Evolutionary conservation across 2,329 filamentous ascomycete genomes (phyloP).

Genomic region (Talaromyces sp.): DNA sequence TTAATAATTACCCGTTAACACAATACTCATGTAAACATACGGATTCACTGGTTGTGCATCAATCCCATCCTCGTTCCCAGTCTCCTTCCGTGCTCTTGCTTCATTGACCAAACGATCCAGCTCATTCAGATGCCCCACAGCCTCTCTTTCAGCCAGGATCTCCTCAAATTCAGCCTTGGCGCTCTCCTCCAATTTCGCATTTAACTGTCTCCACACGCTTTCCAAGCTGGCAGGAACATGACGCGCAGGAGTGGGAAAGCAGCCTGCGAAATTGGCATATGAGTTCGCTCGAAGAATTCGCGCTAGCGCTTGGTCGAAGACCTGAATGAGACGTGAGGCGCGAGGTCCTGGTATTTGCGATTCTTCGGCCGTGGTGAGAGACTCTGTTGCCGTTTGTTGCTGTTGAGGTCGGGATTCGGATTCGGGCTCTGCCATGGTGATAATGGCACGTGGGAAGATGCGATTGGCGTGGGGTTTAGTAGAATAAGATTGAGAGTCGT

Average conservation of each 20-base stretch:
- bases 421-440: conserved; percentile 26
- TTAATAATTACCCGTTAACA: conserved; percentile 3
- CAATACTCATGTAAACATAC: conserved; percentile 43
- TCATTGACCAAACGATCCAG: conserved; percentile 63
- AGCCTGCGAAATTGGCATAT: conserved; percentile 63
- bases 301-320: conserved; percentile 62
- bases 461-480: not conserved
- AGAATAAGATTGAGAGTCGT: not conserved
- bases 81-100: conserved; percentile 57
- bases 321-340: conserved; percentile 61
- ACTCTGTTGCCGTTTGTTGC: conserved; percentile 10
- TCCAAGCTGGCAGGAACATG: conserved; percentile 60
- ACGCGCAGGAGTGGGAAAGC: conserved; percentile 64
- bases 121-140: conserved; percentile 61
- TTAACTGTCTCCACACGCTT: conserved; percentile 61
- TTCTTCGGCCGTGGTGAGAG: conserved; percentile 52
- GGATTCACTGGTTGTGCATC: conserved; percentile 44
- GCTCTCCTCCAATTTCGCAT: conserved; percentile 59
- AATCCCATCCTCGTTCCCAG: conserved; percentile 26
- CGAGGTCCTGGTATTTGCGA: conserved; percentile 57
- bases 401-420: conserved; percentile 13
- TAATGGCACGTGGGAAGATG: too few relatives aligned
- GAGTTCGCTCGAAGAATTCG: conserved; percentile 64
- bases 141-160: conserved; percentile 59
- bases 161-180: conserved; percentile 64